phyloP scores from a whole-genome alignment of 768 basidiomycete genomes.

The Boletus eberwhitei region DNA sequence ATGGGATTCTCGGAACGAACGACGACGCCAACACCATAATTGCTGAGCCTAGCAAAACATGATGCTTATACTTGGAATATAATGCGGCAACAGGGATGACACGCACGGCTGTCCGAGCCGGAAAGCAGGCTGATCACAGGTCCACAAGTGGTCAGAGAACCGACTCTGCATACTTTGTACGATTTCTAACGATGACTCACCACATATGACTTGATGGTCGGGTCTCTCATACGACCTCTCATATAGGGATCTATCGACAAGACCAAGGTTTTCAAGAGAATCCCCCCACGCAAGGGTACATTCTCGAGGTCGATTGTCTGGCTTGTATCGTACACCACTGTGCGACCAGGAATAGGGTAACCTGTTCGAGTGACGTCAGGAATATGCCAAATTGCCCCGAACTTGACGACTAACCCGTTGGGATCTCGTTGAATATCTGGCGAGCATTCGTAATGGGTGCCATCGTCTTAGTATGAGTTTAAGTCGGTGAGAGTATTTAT shows the following conservation, averaged over 20 bases:
- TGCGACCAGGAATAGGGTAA: constrained; percentile 42
- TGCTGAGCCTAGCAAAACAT: constrained; percentile 14
- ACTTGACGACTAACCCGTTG: constrained; percentile 9
- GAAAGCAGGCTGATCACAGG: constrained; percentile 1
- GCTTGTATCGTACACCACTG: constrained; percentile 43
- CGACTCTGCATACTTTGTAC: background rate
- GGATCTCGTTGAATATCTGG: constrained; percentile 37
- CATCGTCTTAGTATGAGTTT: background rate
- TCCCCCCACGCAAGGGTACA: constrained; percentile 41
- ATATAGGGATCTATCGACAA: constrained; percentile 48
- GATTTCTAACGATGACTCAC: constrained; percentile 2
- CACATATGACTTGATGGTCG: constrained; percentile 4
- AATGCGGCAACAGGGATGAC: background rate
- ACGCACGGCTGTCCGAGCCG: constrained; percentile 18
- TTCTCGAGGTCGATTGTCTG: constrained; percentile 49
- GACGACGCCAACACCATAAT: constrained; percentile 39
- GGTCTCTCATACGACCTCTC: constrained; percentile 39
- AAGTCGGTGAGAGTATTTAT: background rate
- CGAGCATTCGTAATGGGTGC: constrained; percentile 31
- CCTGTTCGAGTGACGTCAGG: constrained; percentile 16
- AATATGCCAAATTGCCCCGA: background rate
- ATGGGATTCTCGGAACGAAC: constrained; percentile 11
- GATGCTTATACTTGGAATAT: background rate
- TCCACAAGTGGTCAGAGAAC: background rate
- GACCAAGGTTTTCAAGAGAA: constrained; percentile 48